Percentiles rank a stretch among this genome's conserved stretches.
Evolutionary conservation across 805 yeast genomes (phyloP).

Genomic region (Danielozyma ontarioensis): DNA sequence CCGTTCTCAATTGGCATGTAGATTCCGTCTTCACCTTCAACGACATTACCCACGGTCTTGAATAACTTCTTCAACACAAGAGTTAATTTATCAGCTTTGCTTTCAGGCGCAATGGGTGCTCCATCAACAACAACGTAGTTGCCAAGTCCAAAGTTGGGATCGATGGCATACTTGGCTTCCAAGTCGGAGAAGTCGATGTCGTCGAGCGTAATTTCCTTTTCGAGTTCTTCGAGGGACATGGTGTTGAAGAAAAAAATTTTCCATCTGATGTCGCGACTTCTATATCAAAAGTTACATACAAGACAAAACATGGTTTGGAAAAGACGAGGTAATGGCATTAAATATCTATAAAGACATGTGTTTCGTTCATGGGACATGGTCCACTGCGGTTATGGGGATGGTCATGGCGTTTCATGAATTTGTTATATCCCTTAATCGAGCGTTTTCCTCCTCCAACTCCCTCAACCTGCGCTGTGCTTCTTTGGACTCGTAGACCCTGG

Average conservation of each 20-base stretch:
- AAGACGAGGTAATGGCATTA: too few relatives aligned
- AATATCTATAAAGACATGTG: too few relatives aligned
- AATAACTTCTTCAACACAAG: constrained; percentile 84
- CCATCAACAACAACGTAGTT: constrained; percentile 87
- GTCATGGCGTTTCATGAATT: too few relatives aligned
- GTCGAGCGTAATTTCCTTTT: constrained; percentile 33
- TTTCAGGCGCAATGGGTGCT: constrained; percentile 90
- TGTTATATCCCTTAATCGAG: constrained; percentile 32
- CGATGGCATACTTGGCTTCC: constrained; percentile 66
- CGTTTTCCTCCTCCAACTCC: constrained; percentile 54
- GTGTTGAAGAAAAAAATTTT: constrained; percentile 11
- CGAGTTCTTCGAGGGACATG: constrained; percentile 25
- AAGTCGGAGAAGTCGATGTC: constrained; percentile 80
- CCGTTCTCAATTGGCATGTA: constrained; percentile 78
- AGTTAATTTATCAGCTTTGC: constrained; percentile 75
- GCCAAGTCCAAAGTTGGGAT: constrained; percentile 58
- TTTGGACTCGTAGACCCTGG: constrained; percentile 54
- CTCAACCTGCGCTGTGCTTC: constrained; percentile 48
- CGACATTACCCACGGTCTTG: constrained; percentile 69
- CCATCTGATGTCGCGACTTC: too few relatives aligned
- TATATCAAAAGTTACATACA: too few relatives aligned
- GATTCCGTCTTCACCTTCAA: constrained; percentile 55
- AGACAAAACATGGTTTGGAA: too few relatives aligned
- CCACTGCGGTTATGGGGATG: too few relatives aligned
- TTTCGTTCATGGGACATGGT: too few relatives aligned